These are phyloP conservation scores for Acer campestre DNA, from an alignment of 345 rosid genomes.

Conservation along the genomic window DNA sequence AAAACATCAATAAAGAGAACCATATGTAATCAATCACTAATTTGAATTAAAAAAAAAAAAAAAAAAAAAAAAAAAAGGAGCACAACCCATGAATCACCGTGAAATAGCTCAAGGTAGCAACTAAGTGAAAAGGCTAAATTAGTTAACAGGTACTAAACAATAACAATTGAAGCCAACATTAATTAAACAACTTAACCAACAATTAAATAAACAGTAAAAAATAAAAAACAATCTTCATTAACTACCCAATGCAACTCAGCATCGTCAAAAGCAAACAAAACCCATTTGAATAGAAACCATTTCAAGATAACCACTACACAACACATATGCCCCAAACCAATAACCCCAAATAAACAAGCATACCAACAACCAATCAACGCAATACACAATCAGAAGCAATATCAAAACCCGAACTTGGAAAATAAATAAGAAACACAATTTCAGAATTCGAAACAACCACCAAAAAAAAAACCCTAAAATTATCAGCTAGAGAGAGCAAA, in stretches of 20 bases:
- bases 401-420: not conserved
- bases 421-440: constrained; percentile 1
- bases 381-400: not conserved
- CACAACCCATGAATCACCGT: constrained; percentile 1
- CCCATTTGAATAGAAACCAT: not conserved
- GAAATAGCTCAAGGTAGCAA: not conserved
- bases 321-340: not conserved
- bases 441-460: not conserved
- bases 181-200: not conserved
- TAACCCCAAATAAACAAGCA: not conserved
- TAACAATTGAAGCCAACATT: not conserved
- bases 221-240: not conserved
- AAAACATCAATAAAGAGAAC: not conserved
- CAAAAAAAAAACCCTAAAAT: constrained; percentile 6
- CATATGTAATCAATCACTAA: not conserved
- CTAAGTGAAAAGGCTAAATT: not conserved
- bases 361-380: not conserved
- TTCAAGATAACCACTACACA: not conserved
- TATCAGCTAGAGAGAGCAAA: not conserved
- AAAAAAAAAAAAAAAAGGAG: not conserved
- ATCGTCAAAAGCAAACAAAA: not conserved
- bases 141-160: not conserved
- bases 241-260: not conserved
- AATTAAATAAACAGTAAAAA: not conserved
- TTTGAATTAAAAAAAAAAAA: not conserved